Percentiles rank a stretch among this genome's conserved stretches.
Evolutionary conservation across 2,329 filamentous ascomycete genomes (phyloP).

Genomic region (Penicillium expansum): DNA sequence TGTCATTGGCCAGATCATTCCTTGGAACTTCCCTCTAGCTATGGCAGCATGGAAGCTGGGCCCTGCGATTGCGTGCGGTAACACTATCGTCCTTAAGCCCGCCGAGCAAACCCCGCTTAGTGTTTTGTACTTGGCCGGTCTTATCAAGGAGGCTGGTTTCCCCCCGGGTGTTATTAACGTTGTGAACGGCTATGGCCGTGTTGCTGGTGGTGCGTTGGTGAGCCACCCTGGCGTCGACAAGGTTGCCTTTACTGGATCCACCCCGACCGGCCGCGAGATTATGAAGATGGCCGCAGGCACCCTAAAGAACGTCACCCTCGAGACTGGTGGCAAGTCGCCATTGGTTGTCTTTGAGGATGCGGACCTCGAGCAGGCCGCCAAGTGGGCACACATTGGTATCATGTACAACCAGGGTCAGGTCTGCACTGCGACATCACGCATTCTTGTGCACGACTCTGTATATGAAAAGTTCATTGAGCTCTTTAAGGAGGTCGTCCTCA

Average conservation of each 20-base stretch:
- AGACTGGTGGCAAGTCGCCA: constrained; percentile 50
- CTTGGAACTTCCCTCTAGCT: constrained; percentile 70
- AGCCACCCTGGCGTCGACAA: constrained; percentile 22
- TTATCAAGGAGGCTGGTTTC: constrained; percentile 27
- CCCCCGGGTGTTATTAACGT: constrained; percentile 26
- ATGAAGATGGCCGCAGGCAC: constrained; percentile 29
- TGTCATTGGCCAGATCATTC: constrained; percentile 84
- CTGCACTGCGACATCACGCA: constrained; percentile 63
- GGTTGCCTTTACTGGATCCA: constrained; percentile 26
- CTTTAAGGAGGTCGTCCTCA: constrained; percentile 32
- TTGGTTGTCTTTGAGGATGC: constrained; percentile 48
- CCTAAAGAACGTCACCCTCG: constrained; percentile 49
- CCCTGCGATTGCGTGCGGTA: constrained; percentile 26
- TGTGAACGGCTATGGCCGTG: constrained; percentile 25
- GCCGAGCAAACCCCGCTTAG: constrained; percentile 27
- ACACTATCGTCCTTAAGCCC: constrained; percentile 26
- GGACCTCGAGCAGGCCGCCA: constrained; percentile 45
- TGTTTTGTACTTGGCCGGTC: constrained; percentile 21
- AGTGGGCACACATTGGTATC: constrained; percentile 47
- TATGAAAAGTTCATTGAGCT: constrained; percentile 34
- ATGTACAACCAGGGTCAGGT: constrained; percentile 64
- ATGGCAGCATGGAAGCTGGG: constrained; percentile 28
- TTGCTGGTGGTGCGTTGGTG: constrained; percentile 25
- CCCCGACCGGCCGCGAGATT: constrained; percentile 24
- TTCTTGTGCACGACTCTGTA: constrained; percentile 58